Base-by-base conservation (phyloP, 495 filamentous ascomycete genomes). In the Aspergillus leporis region DNA sequence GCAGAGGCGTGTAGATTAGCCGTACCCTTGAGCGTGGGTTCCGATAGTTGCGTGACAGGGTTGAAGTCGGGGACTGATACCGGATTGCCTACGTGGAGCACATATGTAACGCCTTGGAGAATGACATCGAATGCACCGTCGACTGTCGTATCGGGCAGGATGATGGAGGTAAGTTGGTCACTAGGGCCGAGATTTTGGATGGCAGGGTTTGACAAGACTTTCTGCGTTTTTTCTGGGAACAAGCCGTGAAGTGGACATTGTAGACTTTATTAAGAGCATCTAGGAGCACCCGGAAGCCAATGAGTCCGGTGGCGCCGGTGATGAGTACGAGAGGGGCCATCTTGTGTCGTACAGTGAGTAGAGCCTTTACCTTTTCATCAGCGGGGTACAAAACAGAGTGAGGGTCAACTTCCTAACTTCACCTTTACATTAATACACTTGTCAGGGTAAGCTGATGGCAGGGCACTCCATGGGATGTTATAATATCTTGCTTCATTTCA, bases 1-100 rank as follows among this genome's bases (percentile, higher is more conserved):
- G 61, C 61, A 19, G 61, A 51, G 19, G 23, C 5, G 3, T 91
- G 77, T 46, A 92, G 81, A 18, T 79, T 78, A 8, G 81, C 84
- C 1, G 88, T 90, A 32, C 88, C 88, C 60, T 81, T 82, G 54
- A 91, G 72, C 9, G 87, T 89, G 0, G 88, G 87, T 64, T 88
- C 84, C 51, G 90, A 70, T 14, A 91, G 74, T 43, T 90, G 83
- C 46, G 77, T 87, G 58, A 87, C 68, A 16, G 85, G 76, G 66
- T 90, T 83, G 25, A 70, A 78, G 59, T 78, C 75, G 50, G 72
- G 75, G 56, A 75, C 64, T 18, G 65, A 61, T 54, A 70, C 55
- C 1, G 70, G 70, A 0, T 50, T 53, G 38, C 61, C 61, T 1
- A 51, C 53, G 48, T 66, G 61, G n/a, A 63, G 43, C n/a, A 66